Percentiles rank a stretch among this genome's conserved stretches.
Evolutionary conservation across 441 rosid species (phyloP).

Genomic region (Syzygium malaccense): DNA sequence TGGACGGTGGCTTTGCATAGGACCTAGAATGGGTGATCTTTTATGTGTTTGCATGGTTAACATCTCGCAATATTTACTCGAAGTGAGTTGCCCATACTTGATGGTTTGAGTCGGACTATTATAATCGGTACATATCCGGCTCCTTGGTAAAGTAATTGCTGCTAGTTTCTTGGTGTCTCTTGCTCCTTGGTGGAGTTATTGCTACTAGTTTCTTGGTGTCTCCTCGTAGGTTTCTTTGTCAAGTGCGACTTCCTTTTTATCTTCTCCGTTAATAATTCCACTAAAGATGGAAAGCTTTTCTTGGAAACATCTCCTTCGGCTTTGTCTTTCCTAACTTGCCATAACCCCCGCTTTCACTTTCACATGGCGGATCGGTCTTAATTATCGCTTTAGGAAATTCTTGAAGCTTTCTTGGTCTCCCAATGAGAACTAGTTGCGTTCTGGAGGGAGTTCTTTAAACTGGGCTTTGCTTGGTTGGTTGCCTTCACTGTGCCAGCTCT

Average conservation of each 20-base stretch:
- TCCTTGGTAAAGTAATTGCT: not conserved
- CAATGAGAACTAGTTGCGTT: not conserved
- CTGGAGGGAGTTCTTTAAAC: not conserved
- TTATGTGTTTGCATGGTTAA: not conserved
- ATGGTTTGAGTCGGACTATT: not conserved
- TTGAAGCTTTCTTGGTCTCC: not conserved
- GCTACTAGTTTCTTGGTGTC: not conserved
- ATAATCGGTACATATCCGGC: not conserved
- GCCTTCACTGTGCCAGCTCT: not conserved
- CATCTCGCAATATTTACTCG: not conserved
- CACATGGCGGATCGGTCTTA: not conserved
- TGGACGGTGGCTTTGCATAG: not conserved
- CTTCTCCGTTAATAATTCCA: not conserved
- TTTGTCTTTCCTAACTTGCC: not conserved
- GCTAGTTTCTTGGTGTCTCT: not conserved
- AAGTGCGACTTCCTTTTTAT: not conserved
- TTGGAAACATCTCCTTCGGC: not conserved
- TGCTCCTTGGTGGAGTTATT: no score
- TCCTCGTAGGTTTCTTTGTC: not conserved
- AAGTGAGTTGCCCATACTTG: not conserved
- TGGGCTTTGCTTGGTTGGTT: not conserved
- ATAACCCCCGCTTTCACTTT: not conserved
- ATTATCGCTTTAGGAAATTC: not conserved
- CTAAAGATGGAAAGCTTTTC: not conserved
- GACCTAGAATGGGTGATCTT: not conserved